Base-by-base conservation (phyloP, 768 basidiomycete genomes). In the Pulveroboletus frians region DNA sequence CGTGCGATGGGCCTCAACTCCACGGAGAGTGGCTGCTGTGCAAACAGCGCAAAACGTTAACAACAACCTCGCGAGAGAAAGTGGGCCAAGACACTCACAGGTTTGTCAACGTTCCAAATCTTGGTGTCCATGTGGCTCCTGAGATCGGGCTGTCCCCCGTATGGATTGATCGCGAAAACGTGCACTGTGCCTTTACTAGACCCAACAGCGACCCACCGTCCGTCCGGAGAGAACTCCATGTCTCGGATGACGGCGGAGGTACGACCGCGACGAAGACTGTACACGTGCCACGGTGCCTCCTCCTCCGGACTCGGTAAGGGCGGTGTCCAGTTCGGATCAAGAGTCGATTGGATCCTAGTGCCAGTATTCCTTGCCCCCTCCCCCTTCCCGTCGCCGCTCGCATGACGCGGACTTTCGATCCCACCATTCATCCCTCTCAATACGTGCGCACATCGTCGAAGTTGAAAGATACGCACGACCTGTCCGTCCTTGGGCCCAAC, bases 111-210 rank as follows among this genome's bases (percentile, higher is more conserved):
- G 54, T 90, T 85, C 60, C 69, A 63, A 0, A 88, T 81, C 58
- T 70, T 70, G 6, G 77, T 79, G 32, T 77, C 73, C 47, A 83
- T 55, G 67, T 87, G 83, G 42, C 85, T 83, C 30, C 64, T 64
- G 29, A 78, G 67, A 67, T 89, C 83, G 2, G 84, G 71, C 30
- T 71, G 72, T 4, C 90, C 85, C 1, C 88, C 90, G 50, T 83
- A 83, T 4, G 88, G 88, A 62, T 90, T 86, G 8, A 83, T 71
- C 8, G 84, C 79, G 60, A 89, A 92, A 1, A 91, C 68, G 67
- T 92, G 88, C 18, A 83, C 67, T 0, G 80, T 85, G 49, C 80
- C 65, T 55, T 81, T 81, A 60, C 71, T 59, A 34, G 84, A 88
- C n/a, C 75, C 78, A 31, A 89, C 65, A 3, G 80, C 88, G 15